These are phyloP conservation scores for Fusarium staphyleae DNA, from an alignment of 2,329 filamentous ascomycete species.

Conservation along the genomic window DNA sequence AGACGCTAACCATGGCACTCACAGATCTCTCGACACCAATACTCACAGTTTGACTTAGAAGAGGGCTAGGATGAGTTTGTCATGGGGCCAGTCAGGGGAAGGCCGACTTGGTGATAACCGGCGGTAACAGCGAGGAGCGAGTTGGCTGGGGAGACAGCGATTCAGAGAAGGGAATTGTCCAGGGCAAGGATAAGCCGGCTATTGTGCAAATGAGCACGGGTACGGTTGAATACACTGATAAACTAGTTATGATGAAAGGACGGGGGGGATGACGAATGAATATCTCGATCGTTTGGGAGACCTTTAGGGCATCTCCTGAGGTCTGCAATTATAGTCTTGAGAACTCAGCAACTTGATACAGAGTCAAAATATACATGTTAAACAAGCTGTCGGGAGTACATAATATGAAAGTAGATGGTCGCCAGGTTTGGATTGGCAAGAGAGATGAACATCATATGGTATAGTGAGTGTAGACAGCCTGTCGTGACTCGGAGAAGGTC, in stretches of 20 bases:
- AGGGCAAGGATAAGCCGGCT: constrained; percentile 12
- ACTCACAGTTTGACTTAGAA: constrained; percentile 35
- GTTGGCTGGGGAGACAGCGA: constrained; percentile 31
- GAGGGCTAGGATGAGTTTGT: constrained; percentile 14
- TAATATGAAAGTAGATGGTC: no score
- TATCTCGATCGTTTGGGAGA: no score
- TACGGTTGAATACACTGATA: constrained; percentile 30
- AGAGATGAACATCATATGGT: no score
- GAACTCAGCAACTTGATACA: no score
- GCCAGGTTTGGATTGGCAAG: no score
- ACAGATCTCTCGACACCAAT: constrained; percentile 27
- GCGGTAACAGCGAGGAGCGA: constrained; percentile 17
- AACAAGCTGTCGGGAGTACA: no score
- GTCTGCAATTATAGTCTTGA: no score
- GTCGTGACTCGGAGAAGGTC: no score
- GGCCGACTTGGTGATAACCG: constrained; percentile 22
- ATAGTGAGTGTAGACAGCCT: no score
- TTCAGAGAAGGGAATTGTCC: constrained; percentile 32
- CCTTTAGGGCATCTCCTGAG: no score
- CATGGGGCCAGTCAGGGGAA: constrained; percentile 18
- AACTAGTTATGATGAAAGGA: constrained; percentile 1
- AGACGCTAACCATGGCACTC: constrained; percentile 1
- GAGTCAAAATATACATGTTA: no score
- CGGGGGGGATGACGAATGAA: background rate
- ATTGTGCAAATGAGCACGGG: constrained; percentile 38